A percentile compares a stretch with the other conserved stretches of the same genome.
These are phyloP conservation scores for Tinospora cordifolia DNA, from an alignment of 164 flowering plant genomes.

Conservation along the genomic window DNA sequence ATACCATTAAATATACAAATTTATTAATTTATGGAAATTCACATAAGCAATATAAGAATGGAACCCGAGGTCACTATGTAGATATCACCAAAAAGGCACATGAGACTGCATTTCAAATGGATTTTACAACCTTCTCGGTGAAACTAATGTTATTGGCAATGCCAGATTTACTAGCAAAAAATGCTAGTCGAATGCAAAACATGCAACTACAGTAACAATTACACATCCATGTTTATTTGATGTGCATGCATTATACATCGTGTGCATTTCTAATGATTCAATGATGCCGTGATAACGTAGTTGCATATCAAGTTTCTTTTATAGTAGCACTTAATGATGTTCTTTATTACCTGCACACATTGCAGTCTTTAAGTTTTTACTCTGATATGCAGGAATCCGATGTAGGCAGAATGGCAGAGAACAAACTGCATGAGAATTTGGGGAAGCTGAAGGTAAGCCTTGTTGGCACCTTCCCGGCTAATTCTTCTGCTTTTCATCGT, in stretches of 20 bases:
- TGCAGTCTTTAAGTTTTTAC: not conserved
- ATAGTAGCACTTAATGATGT: not conserved
- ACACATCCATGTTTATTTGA: too few relatives aligned
- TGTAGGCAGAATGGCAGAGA: conserved; percentile 45
- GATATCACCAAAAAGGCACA: too few relatives aligned
- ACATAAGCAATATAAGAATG: not conserved
- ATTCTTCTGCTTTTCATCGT: too few relatives aligned
- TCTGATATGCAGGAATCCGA: conserved; percentile 49
- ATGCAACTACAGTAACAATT: too few relatives aligned
- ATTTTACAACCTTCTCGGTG: not conserved
- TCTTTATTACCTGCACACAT: too few relatives aligned
- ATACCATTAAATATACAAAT: too few relatives aligned
- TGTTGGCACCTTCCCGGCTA: not conserved
- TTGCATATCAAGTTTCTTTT: too few relatives aligned
- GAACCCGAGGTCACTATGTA: too few relatives aligned
- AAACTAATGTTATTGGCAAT: not conserved
- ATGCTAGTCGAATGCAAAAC: too few relatives aligned
- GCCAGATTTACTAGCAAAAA: not conserved
- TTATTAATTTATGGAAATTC: not conserved
- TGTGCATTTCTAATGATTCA: too few relatives aligned
- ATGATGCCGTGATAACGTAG: too few relatives aligned
- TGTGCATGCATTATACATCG: too few relatives aligned
- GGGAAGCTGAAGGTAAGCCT: conserved; percentile 59
- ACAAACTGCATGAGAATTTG: conserved; percentile 66
- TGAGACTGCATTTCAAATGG: not conserved